Base-by-base conservation (phyloP, 2,329 filamentous ascomycete species). In the Juglanconis sp. region DNA sequence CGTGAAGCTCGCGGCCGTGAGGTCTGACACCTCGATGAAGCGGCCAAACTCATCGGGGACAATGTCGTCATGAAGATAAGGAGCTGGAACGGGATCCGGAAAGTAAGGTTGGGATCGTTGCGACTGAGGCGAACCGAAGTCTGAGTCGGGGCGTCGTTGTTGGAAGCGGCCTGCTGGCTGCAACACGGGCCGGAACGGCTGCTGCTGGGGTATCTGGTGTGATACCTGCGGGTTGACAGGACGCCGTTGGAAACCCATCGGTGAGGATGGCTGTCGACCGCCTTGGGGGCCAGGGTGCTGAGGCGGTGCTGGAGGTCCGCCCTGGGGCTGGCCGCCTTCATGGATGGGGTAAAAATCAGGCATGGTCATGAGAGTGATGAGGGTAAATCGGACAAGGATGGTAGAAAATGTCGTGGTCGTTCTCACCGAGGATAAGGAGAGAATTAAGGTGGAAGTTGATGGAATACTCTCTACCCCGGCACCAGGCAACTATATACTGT, bases 1-100 rank as follows among this genome's bases (percentile, higher is more conserved):
- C 1, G 74, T 77, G 56, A 73, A 64, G 15, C 68, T 66, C 46
- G 76, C 73, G 8, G 68, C 62, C 35, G 73, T 73, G 53, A 79
- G 68, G 57, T 81, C 77, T 7, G 69, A 72, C 24, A 72, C 68
- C 53, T 68, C 65, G 47, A 71, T 65, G 2, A 42, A 38, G 6
- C 58, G 54, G 36, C 44, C 38, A 24, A 61, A 30, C 24, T 63
- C 40, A 30, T 59, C 32, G 15, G 58, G 61, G 38, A 63, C 55
- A 17, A 61, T 56, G 8, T 55, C 53, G 38, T 49, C 38, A 15
- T 34, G 53, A 48, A 52, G 53, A 40, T 59, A 56, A 34, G 60
- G 56, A 8, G 57, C 34, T 6, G 42, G 36, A 36, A 11, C 5
- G 5, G 35, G 35, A 7, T n/a, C 10, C 34, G 9, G 47, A 7